A percentile compares a stretch with the other conserved stretches of the same genome.
phyloP scores from a whole-genome alignment of 2,329 filamentous ascomycete genomes.

The Fusarium sacchari region DNA sequence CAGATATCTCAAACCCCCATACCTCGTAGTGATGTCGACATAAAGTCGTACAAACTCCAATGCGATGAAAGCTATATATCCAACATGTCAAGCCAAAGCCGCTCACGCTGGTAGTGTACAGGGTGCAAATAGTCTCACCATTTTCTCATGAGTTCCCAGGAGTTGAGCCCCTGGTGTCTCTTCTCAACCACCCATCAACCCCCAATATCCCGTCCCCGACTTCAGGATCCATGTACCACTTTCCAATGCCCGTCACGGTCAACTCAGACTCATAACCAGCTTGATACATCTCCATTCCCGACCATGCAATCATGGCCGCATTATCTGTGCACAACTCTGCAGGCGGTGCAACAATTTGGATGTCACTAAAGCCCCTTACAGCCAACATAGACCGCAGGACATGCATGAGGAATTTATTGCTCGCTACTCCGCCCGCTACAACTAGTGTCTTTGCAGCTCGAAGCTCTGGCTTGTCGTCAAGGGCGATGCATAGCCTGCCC shows the following conservation, averaged over 20 bases:
- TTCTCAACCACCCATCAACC: constrained; percentile 57
- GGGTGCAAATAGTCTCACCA: constrained; percentile 1
- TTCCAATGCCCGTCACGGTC: constrained; percentile 67
- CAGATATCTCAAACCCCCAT: constrained; percentile 7
- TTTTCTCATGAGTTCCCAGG: background rate
- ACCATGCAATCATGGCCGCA: constrained; percentile 97
- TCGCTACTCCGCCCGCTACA: constrained; percentile 89
- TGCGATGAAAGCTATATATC: constrained; percentile 1
- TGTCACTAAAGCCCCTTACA: constrained; percentile 69
- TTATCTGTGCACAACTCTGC: constrained; percentile 88
- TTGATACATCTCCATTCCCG: constrained; percentile 90
- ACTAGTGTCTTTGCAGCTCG: constrained; percentile 71
- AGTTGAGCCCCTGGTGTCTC: constrained; percentile 1
- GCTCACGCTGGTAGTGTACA: background rate
- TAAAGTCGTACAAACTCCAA: constrained; percentile 18
- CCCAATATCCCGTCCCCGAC: constrained; percentile 72
- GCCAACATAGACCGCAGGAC: constrained; percentile 69
- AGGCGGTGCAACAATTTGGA: constrained; percentile 80
- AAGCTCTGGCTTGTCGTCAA: constrained; percentile 54
- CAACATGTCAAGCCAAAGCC: background rate
- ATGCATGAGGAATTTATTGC: constrained; percentile 80
- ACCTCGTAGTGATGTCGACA: background rate
- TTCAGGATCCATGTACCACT: constrained; percentile 79
- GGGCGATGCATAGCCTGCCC: constrained; percentile 75
- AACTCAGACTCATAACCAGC: constrained; percentile 75